Evolutionary conservation across 257 asterid species (phyloP), one percentile per base, ranked within the genome.

Genomic region (Fraxinus quadrangulata): DNA sequence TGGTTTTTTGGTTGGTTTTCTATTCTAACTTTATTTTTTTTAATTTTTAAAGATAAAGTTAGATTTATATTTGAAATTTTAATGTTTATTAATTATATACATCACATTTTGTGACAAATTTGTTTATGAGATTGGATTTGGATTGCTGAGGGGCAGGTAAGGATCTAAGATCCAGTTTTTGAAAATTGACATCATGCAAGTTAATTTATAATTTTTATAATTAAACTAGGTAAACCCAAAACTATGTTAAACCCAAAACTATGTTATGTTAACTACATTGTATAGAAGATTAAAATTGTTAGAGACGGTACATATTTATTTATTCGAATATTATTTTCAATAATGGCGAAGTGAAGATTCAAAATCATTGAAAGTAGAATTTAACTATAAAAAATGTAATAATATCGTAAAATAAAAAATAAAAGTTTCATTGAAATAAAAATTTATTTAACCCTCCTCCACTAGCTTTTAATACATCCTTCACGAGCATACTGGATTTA

Each of bases 1-100:
- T 83, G 74, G 69, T 13, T 42, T 42, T 68, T 12, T 63, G 54
- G 77, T 76, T 76, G 86, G 81, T 47, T 9, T 16, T 21, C 21
- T 59, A 9, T 54, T 65, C 21, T 8, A 56, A 56, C 16, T 0
- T 21, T 24, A 3, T 10, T 40, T 39, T 21, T 36, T 17, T 70
- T 19, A n/a, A n/a, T 28, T 28, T 28, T 28, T 1, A 28, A 71
- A 19, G 61, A 26, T 23, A 13, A 71, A 8, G 14, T 14, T 21
- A 37, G 75, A 66, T 24, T 75, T 19, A 36, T 2, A 36, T 75
- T 59, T 59, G 59, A 23, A 74, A 34, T 16, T 63, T 9, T 63
- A 63, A 11, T 63, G 69, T 63, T 23, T 12, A 11, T 23, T 24
- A 10, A 59, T 3, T 21, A 59, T 59, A 21, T 30, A 59, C 13